These are phyloP conservation scores for Monilinia aucupariae DNA, from an alignment of 2,329 filamentous ascomycete genomes.

Conservation along the genomic window DNA sequence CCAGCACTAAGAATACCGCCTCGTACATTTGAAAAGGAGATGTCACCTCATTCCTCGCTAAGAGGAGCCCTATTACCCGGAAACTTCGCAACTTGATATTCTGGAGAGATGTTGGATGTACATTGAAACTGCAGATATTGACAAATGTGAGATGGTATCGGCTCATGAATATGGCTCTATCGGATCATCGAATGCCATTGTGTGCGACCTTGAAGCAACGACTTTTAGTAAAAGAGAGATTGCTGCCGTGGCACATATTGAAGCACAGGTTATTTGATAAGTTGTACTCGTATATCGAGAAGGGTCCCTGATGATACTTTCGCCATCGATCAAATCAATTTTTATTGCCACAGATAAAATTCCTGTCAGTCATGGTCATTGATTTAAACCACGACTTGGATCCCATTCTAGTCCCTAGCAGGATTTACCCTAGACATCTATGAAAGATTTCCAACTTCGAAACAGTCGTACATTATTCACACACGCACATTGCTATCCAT, in stretches of 20 bases:
- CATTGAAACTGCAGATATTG: constrained; percentile 1
- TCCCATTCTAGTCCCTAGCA: background rate
- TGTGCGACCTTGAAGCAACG: background rate
- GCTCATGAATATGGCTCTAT: background rate
- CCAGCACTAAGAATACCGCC: background rate
- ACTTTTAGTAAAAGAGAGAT: background rate
- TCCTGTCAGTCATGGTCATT: too few species aligned
- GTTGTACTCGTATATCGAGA: too few species aligned
- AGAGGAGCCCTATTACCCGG: background rate
- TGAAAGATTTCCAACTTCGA: background rate
- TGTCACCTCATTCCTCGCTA: background rate
- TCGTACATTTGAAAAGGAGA: background rate
- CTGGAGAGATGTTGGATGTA: background rate
- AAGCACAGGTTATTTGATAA: background rate
- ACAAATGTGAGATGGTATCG: background rate
- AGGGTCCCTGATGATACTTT: too few species aligned
- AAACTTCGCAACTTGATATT: background rate
- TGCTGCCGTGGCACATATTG: too few species aligned
- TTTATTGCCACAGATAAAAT: too few species aligned
- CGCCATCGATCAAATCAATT: too few species aligned
- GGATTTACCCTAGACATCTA: background rate
- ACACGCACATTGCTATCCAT: too few species aligned
- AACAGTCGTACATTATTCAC: background rate
- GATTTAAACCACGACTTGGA: background rate
- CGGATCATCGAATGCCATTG: background rate